These are phyloP conservation scores for Talaromyces albobiverticillius DNA, from an alignment of 2,329 filamentous ascomycete genomes.

Conservation along the genomic window DNA sequence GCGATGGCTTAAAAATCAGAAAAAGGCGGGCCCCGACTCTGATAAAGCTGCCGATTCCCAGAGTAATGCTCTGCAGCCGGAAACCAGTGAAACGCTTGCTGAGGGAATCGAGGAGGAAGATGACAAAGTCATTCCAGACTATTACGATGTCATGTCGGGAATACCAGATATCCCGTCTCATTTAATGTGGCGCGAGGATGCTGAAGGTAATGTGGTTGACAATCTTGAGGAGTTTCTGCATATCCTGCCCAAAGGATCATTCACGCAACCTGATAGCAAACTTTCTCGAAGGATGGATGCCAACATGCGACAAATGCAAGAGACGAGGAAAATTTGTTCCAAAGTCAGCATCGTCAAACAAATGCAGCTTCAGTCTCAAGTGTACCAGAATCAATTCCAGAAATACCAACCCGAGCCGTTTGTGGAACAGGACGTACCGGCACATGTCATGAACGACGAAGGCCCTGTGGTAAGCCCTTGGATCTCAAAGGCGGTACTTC, in stretches of 20 bases:
- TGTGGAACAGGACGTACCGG: conserved; percentile 76
- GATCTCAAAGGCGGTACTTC: conserved; percentile 77
- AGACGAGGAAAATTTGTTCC: conserved; percentile 90
- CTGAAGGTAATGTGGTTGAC: conserved; percentile 83
- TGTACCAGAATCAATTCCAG: conserved; percentile 96
- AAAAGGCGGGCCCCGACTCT: conserved; percentile 60
- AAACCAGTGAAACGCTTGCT: conserved; percentile 72
- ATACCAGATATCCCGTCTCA: conserved; percentile 79
- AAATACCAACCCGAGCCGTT: conserved; percentile 93
- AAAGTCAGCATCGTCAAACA: conserved; percentile 99
- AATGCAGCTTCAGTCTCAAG: conserved; percentile 97
- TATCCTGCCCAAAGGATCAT: conserved; percentile 71
- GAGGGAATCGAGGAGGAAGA: conserved; percentile 87
- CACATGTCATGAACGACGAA: conserved; percentile 85
- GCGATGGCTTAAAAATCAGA: conserved; percentile 76
- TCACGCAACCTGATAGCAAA: conserved; percentile 69
- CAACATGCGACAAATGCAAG: conserved; percentile 93
- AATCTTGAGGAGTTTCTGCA: conserved; percentile 80
- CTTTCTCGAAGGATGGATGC: conserved; percentile 78
- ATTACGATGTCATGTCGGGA: conserved; percentile 83
- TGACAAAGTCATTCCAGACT: conserved; percentile 83
- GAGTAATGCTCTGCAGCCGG: conserved; percentile 47
- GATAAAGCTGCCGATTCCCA: conserved; percentile 45
- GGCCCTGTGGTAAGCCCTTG: conserved; percentile 83
- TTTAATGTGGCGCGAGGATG: conserved; percentile 84